Percentiles rank a stretch among this genome's conserved stretches.
These are phyloP conservation scores for Coleophoma cylindrospora DNA, from an alignment of 2,329 filamentous ascomycete species.

Conservation along the genomic window DNA sequence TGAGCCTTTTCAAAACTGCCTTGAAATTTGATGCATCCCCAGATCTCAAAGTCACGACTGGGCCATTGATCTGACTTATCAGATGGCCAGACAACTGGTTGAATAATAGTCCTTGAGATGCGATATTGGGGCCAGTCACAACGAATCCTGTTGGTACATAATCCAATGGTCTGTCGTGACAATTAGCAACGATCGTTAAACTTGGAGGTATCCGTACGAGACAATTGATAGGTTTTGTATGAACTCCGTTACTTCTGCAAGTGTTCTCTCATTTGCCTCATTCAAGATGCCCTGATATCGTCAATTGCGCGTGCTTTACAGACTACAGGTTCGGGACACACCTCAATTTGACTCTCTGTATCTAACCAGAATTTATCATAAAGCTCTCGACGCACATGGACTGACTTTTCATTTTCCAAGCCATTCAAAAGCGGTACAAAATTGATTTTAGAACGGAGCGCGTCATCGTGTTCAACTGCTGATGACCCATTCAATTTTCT, in stretches of 20 bases:
- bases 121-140: conserved; percentile 73
- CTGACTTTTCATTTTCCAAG: conserved; percentile 42
- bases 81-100: conserved; percentile 59
- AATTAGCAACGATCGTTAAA: background rate
- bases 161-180: conserved; percentile 8
- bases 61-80: conserved; percentile 39
- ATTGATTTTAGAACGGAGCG: background rate
- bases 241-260: conserved; percentile 54
- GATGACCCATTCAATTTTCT: too few species aligned
- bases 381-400: conserved; percentile 48
- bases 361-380: conserved; percentile 61
- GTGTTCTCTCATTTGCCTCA: conserved; percentile 55
- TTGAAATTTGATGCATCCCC: conserved; percentile 71
- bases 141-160: conserved; percentile 68
- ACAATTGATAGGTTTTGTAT: conserved; percentile 32
- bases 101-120: conserved; percentile 70
- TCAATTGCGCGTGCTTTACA: conserved; percentile 28
- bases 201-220: conserved; percentile 16
- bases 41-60: conserved; percentile 64
- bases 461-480: too few species aligned
- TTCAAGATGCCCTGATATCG: conserved; percentile 46
- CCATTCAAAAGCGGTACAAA: conserved; percentile 53
- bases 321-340: conserved; percentile 21
- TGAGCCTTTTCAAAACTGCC: conserved; percentile 66
- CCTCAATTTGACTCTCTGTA: conserved; percentile 60